Conservation (phyloP, 2,329 filamentous ascomycete species). For the Myriosclerotinia curreyana region DNA sequence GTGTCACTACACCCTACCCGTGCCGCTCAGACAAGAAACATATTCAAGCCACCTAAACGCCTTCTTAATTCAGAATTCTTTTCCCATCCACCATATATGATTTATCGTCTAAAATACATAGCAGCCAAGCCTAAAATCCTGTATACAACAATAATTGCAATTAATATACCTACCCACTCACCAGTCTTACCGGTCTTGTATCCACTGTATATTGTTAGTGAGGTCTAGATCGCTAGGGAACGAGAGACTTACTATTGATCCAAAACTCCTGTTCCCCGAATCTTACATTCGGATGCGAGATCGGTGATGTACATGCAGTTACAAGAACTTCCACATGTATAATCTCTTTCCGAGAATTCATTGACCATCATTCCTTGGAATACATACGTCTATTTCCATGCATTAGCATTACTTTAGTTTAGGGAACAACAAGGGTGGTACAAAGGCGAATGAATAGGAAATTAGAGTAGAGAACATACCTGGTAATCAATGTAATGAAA, state of each 20-base stretch:
- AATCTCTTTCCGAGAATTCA: conserved; percentile 67
- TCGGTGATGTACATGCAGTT: conserved; percentile 68
- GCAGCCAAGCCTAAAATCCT: conserved; percentile 65
- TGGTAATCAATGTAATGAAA: conserved; percentile 91
- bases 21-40: conserved; percentile 3
- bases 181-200: conserved; percentile 62
- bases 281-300: conserved; percentile 62
- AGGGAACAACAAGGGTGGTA: background rate
- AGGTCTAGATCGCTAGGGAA: background rate
- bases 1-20: conserved; percentile 10
- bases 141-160: conserved; percentile 73
- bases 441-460: background rate
- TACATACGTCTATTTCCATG: conserved; percentile 58
- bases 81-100: background rate
- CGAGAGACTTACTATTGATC: conserved; percentile 49
- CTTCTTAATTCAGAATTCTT: background rate
- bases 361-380: conserved; percentile 95
- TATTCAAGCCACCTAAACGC: background rate
- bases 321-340: conserved; percentile 51
- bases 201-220: conserved; percentile 41
- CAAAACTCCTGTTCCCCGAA: conserved; percentile 68
- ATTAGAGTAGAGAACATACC: conserved; percentile 32
- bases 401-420: conserved; percentile 3
- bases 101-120: conserved; percentile 41
- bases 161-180: conserved; percentile 72